A percentile compares a stretch with the other conserved stretches of the same genome.
Conservation (phyloP, 2,329 filamentous ascomycete species). For the Phaeoacremonium minimum region DNA sequence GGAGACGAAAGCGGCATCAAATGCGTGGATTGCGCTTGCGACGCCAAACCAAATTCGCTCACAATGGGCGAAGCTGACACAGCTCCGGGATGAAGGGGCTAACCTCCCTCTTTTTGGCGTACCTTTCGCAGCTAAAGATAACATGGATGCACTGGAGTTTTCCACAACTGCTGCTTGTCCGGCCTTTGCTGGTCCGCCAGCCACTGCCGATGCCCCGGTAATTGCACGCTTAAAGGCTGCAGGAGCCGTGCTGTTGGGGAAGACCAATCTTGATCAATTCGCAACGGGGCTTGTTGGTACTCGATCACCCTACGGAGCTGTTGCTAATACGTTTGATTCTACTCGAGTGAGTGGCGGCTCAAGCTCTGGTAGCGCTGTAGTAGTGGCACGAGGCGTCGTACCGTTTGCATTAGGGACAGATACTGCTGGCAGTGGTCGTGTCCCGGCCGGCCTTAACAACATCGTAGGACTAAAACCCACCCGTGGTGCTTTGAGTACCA, state of each 20-base stretch:
- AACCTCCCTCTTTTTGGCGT: slow-evolving; percentile 49
- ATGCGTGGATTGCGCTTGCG: no score
- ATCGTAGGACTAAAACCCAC: slow-evolving; percentile 48
- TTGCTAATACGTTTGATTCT: slow-evolving; percentile 29
- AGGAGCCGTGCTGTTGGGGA: slow-evolving; percentile 53
- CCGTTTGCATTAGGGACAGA: slow-evolving; percentile 54
- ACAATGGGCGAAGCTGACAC: no score
- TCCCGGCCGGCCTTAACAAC: slow-evolving; percentile 49
- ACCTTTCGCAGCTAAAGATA: slow-evolving; percentile 54
- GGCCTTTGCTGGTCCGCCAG: slow-evolving; percentile 40
- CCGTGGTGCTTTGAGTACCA: slow-evolving; percentile 40
- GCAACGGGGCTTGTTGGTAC: slow-evolving; percentile 58
- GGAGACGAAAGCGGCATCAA: no score
- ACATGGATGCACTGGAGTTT: slow-evolving; percentile 45
- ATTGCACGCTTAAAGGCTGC: slow-evolving; percentile 41
- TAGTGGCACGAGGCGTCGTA: slow-evolving; percentile 46
- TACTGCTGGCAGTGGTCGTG: slow-evolving; percentile 48
- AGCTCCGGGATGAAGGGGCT: no score
- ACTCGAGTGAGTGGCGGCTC: slow-evolving; percentile 40
- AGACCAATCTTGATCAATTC: slow-evolving; percentile 57
- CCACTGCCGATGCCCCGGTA: slow-evolving; percentile 37
- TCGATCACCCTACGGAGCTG: slow-evolving; percentile 50
- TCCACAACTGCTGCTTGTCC: slow-evolving; percentile 48
- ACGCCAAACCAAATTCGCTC: no score
- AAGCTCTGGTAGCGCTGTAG: slow-evolving; percentile 50